Conservation (phyloP, 371 early-diverging fungal genomes). For the Choanephora cucurbitarum region DNA sequence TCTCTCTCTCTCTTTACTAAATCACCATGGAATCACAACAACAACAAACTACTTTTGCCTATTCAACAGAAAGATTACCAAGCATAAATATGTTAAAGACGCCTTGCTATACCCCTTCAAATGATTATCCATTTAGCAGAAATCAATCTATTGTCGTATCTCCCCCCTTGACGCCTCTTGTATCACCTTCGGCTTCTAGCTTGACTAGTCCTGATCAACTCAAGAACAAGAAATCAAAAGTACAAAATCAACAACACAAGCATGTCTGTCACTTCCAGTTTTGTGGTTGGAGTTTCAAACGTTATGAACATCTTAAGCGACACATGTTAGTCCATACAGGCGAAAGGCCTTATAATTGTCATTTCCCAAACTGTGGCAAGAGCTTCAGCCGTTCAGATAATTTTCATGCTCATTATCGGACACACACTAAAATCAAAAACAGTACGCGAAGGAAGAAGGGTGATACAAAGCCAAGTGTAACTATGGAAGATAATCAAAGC, state of each 20-base stretch:
- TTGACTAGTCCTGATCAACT: neutral
- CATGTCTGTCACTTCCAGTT: slow-evolving; percentile 53
- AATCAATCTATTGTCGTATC: slow-evolving; percentile 9
- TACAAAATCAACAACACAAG: slow-evolving; percentile 31
- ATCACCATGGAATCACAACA: too few species aligned
- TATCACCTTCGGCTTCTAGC: slow-evolving; percentile 14
- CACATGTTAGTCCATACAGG: slow-evolving; percentile 70
- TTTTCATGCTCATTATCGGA: slow-evolving; percentile 56
- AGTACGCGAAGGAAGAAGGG: neutral
- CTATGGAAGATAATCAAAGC: neutral
- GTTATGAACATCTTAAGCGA: slow-evolving; percentile 81
- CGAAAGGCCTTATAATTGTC: slow-evolving; percentile 65
- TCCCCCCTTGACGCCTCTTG: slow-evolving; percentile 24
- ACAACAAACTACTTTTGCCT: neutral
- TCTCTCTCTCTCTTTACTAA: neutral
- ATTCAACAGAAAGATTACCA: neutral
- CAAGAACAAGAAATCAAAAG: neutral
- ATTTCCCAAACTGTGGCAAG: slow-evolving; percentile 60
- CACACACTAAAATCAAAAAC: slow-evolving; percentile 36
- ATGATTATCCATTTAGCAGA: neutral
- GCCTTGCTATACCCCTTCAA: too few species aligned
- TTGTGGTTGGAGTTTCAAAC: slow-evolving; percentile 67
- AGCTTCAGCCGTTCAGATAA: slow-evolving; percentile 77
- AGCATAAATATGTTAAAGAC: neutral
- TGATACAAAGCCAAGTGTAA: neutral